Evolutionary conservation across 2,329 filamentous ascomycete species (phyloP), one percentile per base, ranked within the genome.

Genomic region (Penicillium sp.): DNA sequence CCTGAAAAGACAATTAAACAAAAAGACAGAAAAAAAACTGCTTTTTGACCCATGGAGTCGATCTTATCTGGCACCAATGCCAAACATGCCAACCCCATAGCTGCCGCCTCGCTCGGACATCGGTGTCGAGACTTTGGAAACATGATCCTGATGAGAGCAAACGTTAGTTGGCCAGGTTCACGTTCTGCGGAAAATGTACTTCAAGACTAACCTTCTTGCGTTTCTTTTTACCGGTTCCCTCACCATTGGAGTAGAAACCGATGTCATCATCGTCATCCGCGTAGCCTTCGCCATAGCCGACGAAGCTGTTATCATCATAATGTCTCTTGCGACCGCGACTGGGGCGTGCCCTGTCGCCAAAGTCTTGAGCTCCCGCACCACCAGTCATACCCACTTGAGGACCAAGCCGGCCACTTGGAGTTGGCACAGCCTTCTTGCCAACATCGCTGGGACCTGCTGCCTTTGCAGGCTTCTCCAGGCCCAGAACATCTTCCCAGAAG

Each of bases 221-320:
- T 72, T 80, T 81, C 72, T 82, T 82, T 68, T 80, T 82, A 37
- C 76, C 75, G 49, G 74, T 69, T 60, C 78, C 79, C 61, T 79
- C 79, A 61, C 75, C 72, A 58, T 80, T 81, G 49, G 80, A 81
- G 64, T 80, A 80, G 50, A 80, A 76, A 38, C 73, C 76, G 33
- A 69, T 70, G 26, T 81, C 80, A 53, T 78, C 76, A 61, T 83
- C 81, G 60, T 82, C 80, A 70, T 84, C 82, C 26, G 79, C 78
- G 68, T 76, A 83, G 22, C 81, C 82, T 75, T 83, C 81, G 56
- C 80, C 81, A 64, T 84, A 83, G 1, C 82, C 82, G 58, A 80
- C 80, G 70, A 82, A 84, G 67, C 81, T 83, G 63, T 80, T 79
- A 51, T 84, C 82, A 66, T 81, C 80, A 66, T 84, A 84, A 67